These are phyloP conservation scores for Hebeloma cylindrosporum DNA, from an alignment of 768 basidiomycete species.

Conservation along the genomic window DNA sequence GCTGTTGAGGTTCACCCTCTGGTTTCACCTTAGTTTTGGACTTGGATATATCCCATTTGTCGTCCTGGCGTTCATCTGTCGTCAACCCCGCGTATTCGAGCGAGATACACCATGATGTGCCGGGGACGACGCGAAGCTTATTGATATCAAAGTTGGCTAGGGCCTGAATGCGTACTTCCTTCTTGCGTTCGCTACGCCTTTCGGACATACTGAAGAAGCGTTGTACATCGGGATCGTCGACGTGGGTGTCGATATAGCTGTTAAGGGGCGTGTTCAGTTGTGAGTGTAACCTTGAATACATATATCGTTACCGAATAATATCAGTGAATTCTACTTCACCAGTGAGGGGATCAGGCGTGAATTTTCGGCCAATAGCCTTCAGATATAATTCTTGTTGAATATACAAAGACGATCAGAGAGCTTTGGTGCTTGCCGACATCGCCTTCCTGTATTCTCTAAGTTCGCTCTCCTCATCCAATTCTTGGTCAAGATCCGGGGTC, in stretches of 20 bases:
- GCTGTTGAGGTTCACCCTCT: neutral
- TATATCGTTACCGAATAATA: neutral
- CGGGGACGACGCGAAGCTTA: slow-evolving; percentile 1
- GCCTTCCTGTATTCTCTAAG: neutral
- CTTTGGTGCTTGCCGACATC: neutral
- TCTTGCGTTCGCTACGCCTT: neutral
- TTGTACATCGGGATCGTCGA: slow-evolving; percentile 10
- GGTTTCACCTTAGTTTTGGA: neutral
- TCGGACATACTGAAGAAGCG: slow-evolving; percentile 1
- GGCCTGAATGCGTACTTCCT: slow-evolving; percentile 2
- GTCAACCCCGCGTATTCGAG: slow-evolving; percentile 8
- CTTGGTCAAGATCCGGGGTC: neutral
- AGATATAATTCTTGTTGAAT: neutral
- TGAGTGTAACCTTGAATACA: too few species aligned
- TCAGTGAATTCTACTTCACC: slow-evolving; percentile 6
- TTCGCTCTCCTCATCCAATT: neutral
- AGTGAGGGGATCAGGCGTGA: slow-evolving; percentile 10
- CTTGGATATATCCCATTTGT: neutral
- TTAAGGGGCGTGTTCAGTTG: neutral
- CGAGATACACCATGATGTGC: slow-evolving; percentile 5
- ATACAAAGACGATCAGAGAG: neutral
- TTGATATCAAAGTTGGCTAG: slow-evolving; percentile 2
- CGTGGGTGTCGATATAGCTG: slow-evolving; percentile 5
- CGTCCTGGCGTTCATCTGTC: slow-evolving; percentile 3
- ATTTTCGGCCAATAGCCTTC: slow-evolving; percentile 1